Conservation (phyloP, 2,329 filamentous ascomycete genomes). For the Aspergillus intermedius region DNA sequence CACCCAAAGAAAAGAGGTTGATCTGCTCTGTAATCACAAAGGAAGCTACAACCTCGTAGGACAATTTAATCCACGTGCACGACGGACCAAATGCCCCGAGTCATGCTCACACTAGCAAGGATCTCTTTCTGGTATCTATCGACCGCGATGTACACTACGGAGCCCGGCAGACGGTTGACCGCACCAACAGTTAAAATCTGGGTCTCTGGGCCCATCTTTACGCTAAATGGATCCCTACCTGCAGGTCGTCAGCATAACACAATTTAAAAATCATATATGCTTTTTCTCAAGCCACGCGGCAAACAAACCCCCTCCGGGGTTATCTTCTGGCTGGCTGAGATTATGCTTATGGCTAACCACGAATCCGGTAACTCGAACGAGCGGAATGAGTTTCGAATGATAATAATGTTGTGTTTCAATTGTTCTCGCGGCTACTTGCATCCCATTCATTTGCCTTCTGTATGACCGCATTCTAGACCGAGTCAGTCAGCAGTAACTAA, state of each 20-base stretch:
- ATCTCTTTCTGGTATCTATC: not conserved
- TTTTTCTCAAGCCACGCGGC: not conserved
- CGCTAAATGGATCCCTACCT: not conserved
- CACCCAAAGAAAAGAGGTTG: not conserved
- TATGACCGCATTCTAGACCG: not conserved
- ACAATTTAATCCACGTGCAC: not conserved
- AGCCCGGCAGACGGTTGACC: not conserved
- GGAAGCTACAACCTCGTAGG: not conserved
- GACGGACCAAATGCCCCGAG: not conserved
- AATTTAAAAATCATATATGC: not conserved
- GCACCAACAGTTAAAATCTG: not conserved
- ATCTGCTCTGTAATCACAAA: not conserved
- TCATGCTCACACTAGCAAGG: not conserved
- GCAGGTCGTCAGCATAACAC: not conserved
- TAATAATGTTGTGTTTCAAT: not conserved
- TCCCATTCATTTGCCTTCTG: not conserved
- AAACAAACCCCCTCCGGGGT: not conserved
- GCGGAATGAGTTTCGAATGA: not conserved
- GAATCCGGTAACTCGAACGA: not conserved
- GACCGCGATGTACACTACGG: not conserved
- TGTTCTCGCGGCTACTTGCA: not conserved
- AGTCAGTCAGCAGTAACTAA: not conserved
- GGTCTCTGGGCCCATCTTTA: not conserved
- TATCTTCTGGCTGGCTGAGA: not conserved
- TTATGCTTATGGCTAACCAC: not conserved